phyloP scores from a whole-genome alignment of 371 early-diverging fungal species.

The Apophysomyces sp. region DNA sequence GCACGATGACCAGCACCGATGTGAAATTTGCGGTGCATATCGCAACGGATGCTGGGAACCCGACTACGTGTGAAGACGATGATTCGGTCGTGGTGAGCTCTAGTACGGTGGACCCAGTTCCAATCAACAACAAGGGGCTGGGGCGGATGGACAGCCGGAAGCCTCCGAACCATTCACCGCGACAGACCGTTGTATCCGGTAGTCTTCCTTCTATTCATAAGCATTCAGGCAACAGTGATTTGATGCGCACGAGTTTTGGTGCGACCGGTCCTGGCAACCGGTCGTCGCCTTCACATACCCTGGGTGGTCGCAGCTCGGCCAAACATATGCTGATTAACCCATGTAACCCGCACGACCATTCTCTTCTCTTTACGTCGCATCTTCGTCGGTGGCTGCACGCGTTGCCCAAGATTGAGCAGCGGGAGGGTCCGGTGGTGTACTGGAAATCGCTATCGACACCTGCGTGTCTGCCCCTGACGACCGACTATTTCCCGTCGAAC shows the following conservation, averaged over 20 bases:
- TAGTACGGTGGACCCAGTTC: slow-evolving; percentile 64
- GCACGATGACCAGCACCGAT: slow-evolving; percentile 38
- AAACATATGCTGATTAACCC: slow-evolving; percentile 63
- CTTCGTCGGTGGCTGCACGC: slow-evolving; percentile 86
- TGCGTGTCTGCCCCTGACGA: slow-evolving; percentile 92
- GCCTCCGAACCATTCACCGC: slow-evolving; percentile 32
- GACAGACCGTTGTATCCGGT: slow-evolving; percentile 31
- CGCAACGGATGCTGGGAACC: slow-evolving; percentile 7
- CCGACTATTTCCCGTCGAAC: slow-evolving; percentile 81
- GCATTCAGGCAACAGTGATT: slow-evolving; percentile 48
- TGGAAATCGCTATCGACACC: slow-evolving; percentile 92
- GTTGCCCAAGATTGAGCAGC: slow-evolving; percentile 53
- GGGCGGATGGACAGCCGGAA: slow-evolving; percentile 24
- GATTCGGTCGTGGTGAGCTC: slow-evolving; percentile 53
- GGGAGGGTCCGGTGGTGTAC: slow-evolving; percentile 53
- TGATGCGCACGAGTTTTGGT: slow-evolving; percentile 39
- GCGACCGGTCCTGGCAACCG: slow-evolving; percentile 17
- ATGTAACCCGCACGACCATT: slow-evolving; percentile 66
- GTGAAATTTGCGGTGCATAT: slow-evolving; percentile 22
- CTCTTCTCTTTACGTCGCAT: slow-evolving; percentile 61
- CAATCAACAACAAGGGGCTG: slow-evolving; percentile 41
- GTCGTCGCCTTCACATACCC: slow-evolving; percentile 38
- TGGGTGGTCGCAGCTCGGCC: slow-evolving; percentile 17
- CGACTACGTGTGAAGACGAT: slow-evolving; percentile 50
- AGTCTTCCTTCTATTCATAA: slow-evolving; percentile 46